Evolutionary conservation across 352 stramenopile species (phyloP), one percentile per base, ranked within the genome.

Genomic region (Pythium aristosporum): DNA sequence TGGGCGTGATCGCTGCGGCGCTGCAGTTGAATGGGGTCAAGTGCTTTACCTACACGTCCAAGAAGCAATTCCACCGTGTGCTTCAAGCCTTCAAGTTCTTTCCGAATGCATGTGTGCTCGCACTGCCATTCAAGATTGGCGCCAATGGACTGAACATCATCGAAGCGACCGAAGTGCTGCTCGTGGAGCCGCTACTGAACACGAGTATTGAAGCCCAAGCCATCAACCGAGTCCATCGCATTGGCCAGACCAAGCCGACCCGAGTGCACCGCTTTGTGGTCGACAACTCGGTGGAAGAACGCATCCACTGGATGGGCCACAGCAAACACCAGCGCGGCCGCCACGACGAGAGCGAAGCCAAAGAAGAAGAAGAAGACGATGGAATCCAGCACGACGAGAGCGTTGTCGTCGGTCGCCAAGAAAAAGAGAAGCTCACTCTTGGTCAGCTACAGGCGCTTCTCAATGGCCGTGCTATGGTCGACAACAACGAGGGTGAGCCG

Each of bases 61-160:
- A 89, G 52, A 73, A 73, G 32, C 68, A 73, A 41, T 79, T 90
- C 36, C 71, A 70, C 1, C 71, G 62, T 4, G 65, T 79, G 36
- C 41, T 90, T 41, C 47, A 73, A n/a, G 59, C 79, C 18, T 93
- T 93, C 57, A 83, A 89, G 56, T 51, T 61, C 1, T 79, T 68
- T 43, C 59, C 73, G 18, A 68, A 73, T 1, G 75, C 80, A 6
- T 88, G 80, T 61, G 80, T 91, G 48, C 72, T 96, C 8, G 77
- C 82, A 23, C 44, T 96, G 48, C 84, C 83, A 12, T 91, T 96
- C 39, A 96, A 96, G 68, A 76, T 96, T 32, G 92, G 88, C 23
- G 91, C 89, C 2, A 96, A 97, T 61, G 92, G 93, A 10, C 74
- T 98, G n/a, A 98, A 96, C 57, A 71, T 98, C 2, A 75, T 96